phyloP scores from a whole-genome alignment of 768 basidiomycete genomes.

The Russula emetica region DNA sequence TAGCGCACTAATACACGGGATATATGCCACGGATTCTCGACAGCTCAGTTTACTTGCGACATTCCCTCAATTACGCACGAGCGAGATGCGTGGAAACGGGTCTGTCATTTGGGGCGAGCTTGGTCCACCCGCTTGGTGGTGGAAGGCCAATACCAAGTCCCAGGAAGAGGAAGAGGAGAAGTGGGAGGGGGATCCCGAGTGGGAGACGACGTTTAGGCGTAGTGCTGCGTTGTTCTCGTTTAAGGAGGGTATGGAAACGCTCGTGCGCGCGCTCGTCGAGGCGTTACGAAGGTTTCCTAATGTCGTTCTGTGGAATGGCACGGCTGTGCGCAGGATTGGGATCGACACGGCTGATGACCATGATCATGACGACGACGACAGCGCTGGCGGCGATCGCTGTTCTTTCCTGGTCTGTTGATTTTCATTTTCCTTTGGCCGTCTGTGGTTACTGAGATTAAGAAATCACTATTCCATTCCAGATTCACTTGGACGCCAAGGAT shows the following conservation, averaged over 20 bases:
- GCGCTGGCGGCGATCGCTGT: slow-evolving; percentile 7
- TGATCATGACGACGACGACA: too few species aligned
- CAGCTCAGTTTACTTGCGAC: slow-evolving; percentile 69
- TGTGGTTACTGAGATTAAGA: not conserved
- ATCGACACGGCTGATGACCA: slow-evolving; percentile 33
- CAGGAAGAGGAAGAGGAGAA: slow-evolving; percentile 24
- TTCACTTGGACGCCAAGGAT: slow-evolving; percentile 33
- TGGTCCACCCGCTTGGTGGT: slow-evolving; percentile 28
- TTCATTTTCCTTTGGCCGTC: not conserved
- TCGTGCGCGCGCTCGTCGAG: slow-evolving; percentile 54
- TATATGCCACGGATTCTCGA: slow-evolving; percentile 85
- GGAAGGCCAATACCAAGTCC: slow-evolving; percentile 13
- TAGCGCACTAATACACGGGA: slow-evolving; percentile 83
- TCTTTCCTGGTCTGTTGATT: slow-evolving; percentile 44
- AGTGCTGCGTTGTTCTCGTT: slow-evolving; percentile 77
- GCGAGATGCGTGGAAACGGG: slow-evolving; percentile 63
- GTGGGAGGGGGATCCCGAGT: slow-evolving; percentile 37
- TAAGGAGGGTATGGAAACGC: slow-evolving; percentile 63
- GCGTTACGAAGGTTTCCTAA: slow-evolving; percentile 47
- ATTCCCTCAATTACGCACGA: slow-evolving; percentile 69
- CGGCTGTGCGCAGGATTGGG: slow-evolving; percentile 39
- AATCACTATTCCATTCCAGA: slow-evolving; percentile 26
- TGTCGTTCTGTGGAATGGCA: slow-evolving; percentile 51
- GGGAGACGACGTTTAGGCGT: slow-evolving; percentile 43
- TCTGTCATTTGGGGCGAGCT: slow-evolving; percentile 63